Conservation (phyloP, 202 grass and related monocot genomes). For the Digitaria exilis region DNA sequence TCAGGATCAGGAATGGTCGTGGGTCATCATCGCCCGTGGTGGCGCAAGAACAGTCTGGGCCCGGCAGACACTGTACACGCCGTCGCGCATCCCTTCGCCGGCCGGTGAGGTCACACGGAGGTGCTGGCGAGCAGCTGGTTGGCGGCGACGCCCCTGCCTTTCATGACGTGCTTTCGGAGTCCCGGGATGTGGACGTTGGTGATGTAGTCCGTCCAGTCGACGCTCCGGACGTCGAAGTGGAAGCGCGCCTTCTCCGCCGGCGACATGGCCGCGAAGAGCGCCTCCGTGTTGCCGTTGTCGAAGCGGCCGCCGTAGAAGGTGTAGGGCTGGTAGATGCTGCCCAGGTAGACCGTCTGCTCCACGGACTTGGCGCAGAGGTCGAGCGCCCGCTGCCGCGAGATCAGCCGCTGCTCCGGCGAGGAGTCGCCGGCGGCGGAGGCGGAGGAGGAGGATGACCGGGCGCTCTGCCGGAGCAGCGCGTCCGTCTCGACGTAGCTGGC, state of each 20-base stretch:
- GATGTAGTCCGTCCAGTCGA: constrained; percentile 91
- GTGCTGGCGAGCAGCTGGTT: constrained; percentile 39
- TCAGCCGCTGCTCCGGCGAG: neutral
- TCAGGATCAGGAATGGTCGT: neutral
- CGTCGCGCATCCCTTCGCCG: neutral
- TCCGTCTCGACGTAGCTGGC: constrained; percentile 66
- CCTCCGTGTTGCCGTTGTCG: constrained; percentile 67
- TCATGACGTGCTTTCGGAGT: constrained; percentile 87
- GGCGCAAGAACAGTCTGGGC: constrained; percentile 4
- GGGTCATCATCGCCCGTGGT: neutral
- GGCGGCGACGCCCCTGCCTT: constrained; percentile 62
- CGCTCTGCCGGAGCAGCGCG: constrained; percentile 52
- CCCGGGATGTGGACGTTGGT: constrained; percentile 89
- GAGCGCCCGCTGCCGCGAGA: constrained; percentile 52
- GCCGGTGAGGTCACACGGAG: constrained; percentile 28
- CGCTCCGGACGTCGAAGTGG: constrained; percentile 70
- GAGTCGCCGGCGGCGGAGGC: too few relatives aligned
- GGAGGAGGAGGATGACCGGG: neutral
- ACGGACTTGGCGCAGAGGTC: constrained; percentile 63
- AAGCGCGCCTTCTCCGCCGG: constrained; percentile 63
- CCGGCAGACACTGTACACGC: constrained; percentile 41
- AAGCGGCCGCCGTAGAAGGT: constrained; percentile 89
- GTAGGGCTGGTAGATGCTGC: constrained; percentile 87
- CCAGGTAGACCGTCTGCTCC: constrained; percentile 79
- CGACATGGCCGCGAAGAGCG: constrained; percentile 71